Evolutionary conservation across 140 eudicot species (phyloP), one percentile per base, ranked within the genome.

Genomic region (Stevia rebaudiana): DNA sequence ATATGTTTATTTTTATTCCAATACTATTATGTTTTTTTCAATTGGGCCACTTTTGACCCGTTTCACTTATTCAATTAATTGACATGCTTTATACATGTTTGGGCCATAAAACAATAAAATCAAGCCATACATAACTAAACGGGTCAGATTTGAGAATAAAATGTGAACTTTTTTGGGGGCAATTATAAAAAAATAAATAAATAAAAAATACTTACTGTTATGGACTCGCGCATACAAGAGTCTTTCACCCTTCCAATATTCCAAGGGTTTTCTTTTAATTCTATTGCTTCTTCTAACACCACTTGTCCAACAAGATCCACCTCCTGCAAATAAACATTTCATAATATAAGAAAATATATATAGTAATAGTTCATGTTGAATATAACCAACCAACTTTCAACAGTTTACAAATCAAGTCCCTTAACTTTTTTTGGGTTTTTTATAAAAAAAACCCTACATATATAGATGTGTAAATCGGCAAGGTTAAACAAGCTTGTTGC

Each of bases 231-330:
- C 96, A 72, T 81, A 85, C 67, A 92, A 74, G 48, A 81, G 74
- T 31, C 94, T 82, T 78, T 92, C 98, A 24, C 98, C 98, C 74
- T 78, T 92, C 98, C 98, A 92, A 50, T 68, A 85, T 60, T 85
- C 88, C 79, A 92, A 78, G 16, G 98, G 96, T 41, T 81, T 88
- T 65, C 57, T 81, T 78, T 24, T 88, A 33, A 92, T 79, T 77
- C 98, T 75, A 36, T 68, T 92, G 80, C 98, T 92, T 75, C 82
- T 71, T 51, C 98, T 74, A 23, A 88, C 63, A 12, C 96, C 98
- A 57, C 59, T 10, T 28, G 76, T 82, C 82, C 85, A 85, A 28
- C 43, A 9, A 35, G 86, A 76, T 3, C 98, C 98, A 40, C 81
- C 76, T 2, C 22, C 98, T 92, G 86, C 61, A 50, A 63, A 56